phyloP scores from a whole-genome alignment of 176 grass and related monocot species.

The Ampelocalamus luodianensis region DNA sequence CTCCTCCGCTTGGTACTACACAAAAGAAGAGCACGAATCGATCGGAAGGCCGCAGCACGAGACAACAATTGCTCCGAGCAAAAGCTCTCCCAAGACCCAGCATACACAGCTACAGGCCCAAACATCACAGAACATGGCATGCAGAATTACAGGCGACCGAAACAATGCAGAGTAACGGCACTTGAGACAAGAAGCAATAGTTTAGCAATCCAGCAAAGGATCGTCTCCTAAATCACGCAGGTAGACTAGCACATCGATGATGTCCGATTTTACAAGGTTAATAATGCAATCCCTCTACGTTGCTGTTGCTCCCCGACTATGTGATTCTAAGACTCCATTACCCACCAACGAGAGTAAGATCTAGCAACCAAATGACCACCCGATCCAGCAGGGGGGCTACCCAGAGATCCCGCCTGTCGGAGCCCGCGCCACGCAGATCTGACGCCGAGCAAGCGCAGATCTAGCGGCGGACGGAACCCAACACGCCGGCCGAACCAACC shows the following conservation, averaged over 20 bases:
- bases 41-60: not conserved
- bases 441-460: constrained; percentile 47
- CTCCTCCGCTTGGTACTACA: constrained; percentile 76
- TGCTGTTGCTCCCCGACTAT: not conserved
- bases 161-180: not conserved
- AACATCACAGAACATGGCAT: not conserved
- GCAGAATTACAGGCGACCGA: not conserved
- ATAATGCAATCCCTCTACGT: not conserved
- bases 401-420: constrained; percentile 37
- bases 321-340: not conserved
- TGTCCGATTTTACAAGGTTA: not conserved
- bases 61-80: not conserved
- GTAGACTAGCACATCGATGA: not conserved
- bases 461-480: not conserved
- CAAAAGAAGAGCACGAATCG: constrained; percentile 1
- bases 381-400: constrained; percentile 16
- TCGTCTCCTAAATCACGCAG: not conserved
- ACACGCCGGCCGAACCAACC: not conserved
- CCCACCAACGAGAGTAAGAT: constrained; percentile 9
- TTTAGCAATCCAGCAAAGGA: not conserved
- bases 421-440: constrained; percentile 50
- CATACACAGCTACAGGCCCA: not conserved
- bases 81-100: not conserved
- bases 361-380: not conserved
- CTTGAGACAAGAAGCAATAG: not conserved